Evolutionary conservation across 2,329 filamentous ascomycete genomes (phyloP).

Genomic region (Bimuria novae-zelandiae): DNA sequence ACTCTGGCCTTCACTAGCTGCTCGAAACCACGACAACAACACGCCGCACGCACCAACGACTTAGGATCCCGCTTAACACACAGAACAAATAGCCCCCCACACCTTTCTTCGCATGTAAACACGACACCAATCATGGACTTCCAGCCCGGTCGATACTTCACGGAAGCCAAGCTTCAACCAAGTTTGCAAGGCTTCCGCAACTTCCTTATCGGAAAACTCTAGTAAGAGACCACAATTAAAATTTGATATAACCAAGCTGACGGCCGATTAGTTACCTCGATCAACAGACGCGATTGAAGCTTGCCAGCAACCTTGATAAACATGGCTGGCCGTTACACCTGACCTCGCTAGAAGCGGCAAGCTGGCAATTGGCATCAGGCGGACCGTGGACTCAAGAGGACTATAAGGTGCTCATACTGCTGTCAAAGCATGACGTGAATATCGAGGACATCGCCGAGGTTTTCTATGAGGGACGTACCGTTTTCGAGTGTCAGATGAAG

Average conservation of each 20-base stretch:
- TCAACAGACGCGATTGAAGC: not conserved
- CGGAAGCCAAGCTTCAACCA: not conserved
- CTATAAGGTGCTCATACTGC: not conserved
- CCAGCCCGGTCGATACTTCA: too few relatives aligned
- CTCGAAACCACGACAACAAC: not conserved
- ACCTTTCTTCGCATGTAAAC: too few relatives aligned
- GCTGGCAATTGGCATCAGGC: not conserved
- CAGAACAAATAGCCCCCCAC: not conserved
- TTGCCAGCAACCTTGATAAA: not conserved
- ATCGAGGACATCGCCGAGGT: not conserved
- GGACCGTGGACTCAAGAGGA: not conserved
- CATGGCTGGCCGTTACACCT: not conserved
- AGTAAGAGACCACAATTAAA: not conserved
- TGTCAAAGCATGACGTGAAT: not conserved
- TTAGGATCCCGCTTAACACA: not conserved
- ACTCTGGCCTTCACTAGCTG: too few relatives aligned
- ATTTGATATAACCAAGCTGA: not conserved
- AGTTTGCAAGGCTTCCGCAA: not conserved
- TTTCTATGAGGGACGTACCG: conserved; percentile 3
- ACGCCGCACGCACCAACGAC: not conserved
- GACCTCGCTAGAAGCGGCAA: not conserved
- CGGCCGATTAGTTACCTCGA: not conserved
- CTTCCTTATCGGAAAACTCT: not conserved
- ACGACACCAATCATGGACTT: too few relatives aligned
- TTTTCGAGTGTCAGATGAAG: not conserved